Evolutionary conservation across 306 rosid genomes (phyloP).

Genomic region (Sechiopsis laciniata): DNA sequence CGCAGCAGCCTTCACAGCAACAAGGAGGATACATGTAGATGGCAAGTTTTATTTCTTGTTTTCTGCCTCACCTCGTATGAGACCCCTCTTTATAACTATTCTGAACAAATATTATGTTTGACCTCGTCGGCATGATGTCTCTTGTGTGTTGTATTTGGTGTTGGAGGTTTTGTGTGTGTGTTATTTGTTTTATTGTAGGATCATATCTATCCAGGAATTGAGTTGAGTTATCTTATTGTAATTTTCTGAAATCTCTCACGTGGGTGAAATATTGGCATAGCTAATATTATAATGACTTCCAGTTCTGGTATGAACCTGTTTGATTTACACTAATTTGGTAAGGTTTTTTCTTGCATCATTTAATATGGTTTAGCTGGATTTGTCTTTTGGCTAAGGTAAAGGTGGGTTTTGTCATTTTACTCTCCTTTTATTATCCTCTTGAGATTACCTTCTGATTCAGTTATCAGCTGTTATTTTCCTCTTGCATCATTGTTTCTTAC

Average conservation of each 20-base stretch:
- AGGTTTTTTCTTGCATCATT: too few relatives aligned
- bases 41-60: conserved; percentile 19
- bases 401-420: too few relatives aligned
- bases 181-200: conserved; percentile 15
- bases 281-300: not conserved
- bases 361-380: too few relatives aligned
- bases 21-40: conserved; percentile 64
- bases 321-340: not conserved
- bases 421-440: too few relatives aligned
- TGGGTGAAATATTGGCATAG: not conserved
- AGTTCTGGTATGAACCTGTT: not conserved
- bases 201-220: conserved; percentile 4
- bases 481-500: too few relatives aligned
- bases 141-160: conserved; percentile 14
- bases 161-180: conserved; percentile 1
- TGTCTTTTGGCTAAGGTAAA: too few relatives aligned
- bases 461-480: too few relatives aligned
- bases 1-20: conserved; percentile 65
- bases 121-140: not conserved
- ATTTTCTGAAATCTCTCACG: not conserved
- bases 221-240: not conserved
- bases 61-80: not conserved
- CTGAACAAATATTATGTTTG: not conserved
- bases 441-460: too few relatives aligned
- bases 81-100: not conserved